Evolutionary conservation across 257 asterid genomes (phyloP).

Genomic region (Solanum verrucosum): DNA sequence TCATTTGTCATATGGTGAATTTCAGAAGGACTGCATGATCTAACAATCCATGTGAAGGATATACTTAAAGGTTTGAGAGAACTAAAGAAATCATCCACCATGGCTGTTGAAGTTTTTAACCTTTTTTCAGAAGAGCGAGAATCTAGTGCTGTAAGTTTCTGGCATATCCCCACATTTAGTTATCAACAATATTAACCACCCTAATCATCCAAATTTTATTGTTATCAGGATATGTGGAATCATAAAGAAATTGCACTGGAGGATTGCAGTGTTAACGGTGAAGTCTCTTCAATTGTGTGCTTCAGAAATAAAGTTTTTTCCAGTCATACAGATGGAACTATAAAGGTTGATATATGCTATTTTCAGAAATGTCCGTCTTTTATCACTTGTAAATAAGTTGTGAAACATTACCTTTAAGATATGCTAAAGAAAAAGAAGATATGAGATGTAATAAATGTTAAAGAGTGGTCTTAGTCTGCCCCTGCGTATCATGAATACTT

Average conservation of each 20-base stretch:
- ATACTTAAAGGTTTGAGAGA: conserved; percentile 67
- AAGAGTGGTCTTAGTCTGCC: neutral
- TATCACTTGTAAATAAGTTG: neutral
- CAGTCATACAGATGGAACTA: conserved; percentile 78
- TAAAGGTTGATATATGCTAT: conserved; percentile 33
- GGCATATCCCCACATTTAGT: neutral
- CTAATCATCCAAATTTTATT: neutral
- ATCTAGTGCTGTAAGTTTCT: conserved; percentile 49
- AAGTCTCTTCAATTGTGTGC: conserved; percentile 48
- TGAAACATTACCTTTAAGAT: neutral
- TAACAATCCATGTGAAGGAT: conserved; percentile 51
- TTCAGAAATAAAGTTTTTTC: conserved; percentile 50
- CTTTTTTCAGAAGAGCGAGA: conserved; percentile 64
- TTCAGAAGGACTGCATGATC: conserved; percentile 67
- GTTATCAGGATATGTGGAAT: conserved; percentile 64
- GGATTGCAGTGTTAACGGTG: conserved; percentile 68
- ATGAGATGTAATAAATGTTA: neutral
- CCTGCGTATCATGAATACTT: neutral
- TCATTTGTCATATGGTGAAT: conserved; percentile 1
- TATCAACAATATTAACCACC: neutral
- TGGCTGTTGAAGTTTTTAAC: conserved; percentile 67
- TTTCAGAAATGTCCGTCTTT: neutral
- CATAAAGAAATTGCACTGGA: conserved; percentile 47
- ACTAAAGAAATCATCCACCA: conserved; percentile 50
- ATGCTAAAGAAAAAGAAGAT: neutral